These are phyloP conservation scores for Crotalaria pallida DNA, from an alignment of 306 rosid genomes.

Conservation along the genomic window DNA sequence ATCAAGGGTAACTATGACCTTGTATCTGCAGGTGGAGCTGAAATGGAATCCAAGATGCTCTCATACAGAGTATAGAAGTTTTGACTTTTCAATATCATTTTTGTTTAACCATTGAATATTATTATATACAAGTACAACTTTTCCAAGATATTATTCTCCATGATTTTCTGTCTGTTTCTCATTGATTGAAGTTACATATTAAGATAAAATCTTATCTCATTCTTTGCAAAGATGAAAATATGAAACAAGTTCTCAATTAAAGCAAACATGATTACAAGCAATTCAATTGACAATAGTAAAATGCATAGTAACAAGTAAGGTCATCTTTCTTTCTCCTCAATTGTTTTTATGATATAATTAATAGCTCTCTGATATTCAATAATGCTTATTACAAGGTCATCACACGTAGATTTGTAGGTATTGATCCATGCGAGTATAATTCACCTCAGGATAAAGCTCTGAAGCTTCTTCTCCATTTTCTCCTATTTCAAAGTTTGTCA, in stretches of 20 bases:
- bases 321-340: neutral
- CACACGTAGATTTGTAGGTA: slow-evolving; percentile 37
- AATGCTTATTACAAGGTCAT: neutral
- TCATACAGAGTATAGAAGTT: slow-evolving; percentile 38
- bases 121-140: neutral
- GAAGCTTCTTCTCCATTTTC: slow-evolving; percentile 79
- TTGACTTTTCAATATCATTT: slow-evolving; percentile 1
- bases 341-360: neutral
- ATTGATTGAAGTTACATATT: neutral
- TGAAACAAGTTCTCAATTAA: neutral
- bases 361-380: neutral
- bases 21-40: slow-evolving; percentile 49
- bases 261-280: slow-evolving; percentile 5
- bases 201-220: neutral
- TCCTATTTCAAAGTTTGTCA: slow-evolving; percentile 65
- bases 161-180: neutral
- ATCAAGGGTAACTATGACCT: slow-evolving; percentile 56
- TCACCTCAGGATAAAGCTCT: slow-evolving; percentile 73
- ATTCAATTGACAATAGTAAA: neutral
- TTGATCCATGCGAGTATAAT: slow-evolving; percentile 68
- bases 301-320: neutral
- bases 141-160: slow-evolving; percentile 1
- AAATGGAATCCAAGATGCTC: slow-evolving; percentile 49
- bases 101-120: slow-evolving; percentile 2
- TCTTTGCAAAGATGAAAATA: neutral